These are phyloP conservation scores for Annulohypoxylon maeteangense DNA, from an alignment of 495 filamentous ascomycete genomes.

Conservation along the genomic window DNA sequence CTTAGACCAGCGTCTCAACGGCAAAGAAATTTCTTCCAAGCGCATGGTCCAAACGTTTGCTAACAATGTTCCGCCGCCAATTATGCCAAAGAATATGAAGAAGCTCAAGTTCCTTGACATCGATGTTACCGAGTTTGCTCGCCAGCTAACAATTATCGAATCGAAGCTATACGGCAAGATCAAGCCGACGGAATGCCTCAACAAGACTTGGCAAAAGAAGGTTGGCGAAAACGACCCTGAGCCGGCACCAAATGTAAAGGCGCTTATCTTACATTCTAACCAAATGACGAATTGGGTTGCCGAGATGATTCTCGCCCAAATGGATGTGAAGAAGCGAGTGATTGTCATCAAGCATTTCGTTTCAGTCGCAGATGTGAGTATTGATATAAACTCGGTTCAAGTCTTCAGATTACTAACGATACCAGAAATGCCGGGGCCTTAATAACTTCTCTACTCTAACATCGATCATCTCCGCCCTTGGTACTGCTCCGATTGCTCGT, in stretches of 20 bases:
- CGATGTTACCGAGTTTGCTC: conserved; percentile 92
- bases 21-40: conserved; percentile 88
- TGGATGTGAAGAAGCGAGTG: conserved; percentile 93
- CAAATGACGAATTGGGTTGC: conserved; percentile 99
- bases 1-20: conserved; percentile 85
- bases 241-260: conserved; percentile 93
- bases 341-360: conserved; percentile 99
- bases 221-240: conserved; percentile 82
- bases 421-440: conserved; percentile 87
- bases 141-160: conserved; percentile 96
- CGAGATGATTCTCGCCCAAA: conserved; percentile 97
- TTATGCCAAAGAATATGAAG: conserved; percentile 99
- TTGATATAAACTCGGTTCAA: not conserved
- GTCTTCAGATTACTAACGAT: conserved; percentile 39
- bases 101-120: conserved; percentile 99
- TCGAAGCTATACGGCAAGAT: conserved; percentile 95
- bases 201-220: conserved; percentile 99
- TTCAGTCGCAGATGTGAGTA: conserved; percentile 87
- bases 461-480: conserved; percentile 96
- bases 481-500: conserved; percentile 93
- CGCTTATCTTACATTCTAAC: conserved; percentile 95
- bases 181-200: conserved; percentile 92
- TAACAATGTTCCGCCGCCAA: conserved; percentile 81
- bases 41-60: conserved; percentile 86
- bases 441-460: conserved; percentile 99